phyloP scores from a whole-genome alignment of 257 asterid genomes.

The Salvia miltiorrhiza region DNA sequence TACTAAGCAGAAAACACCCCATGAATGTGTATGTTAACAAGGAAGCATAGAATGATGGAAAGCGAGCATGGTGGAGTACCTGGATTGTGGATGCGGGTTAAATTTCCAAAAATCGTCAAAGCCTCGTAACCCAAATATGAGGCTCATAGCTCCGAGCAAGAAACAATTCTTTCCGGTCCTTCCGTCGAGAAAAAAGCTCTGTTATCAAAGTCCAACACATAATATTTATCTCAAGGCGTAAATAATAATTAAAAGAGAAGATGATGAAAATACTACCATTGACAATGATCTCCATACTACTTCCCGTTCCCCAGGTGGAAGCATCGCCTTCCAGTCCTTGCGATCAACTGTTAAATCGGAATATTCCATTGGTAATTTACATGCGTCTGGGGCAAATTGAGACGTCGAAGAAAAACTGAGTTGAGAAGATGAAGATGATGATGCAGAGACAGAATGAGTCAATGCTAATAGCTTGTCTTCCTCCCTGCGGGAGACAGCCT shows the following conservation, averaged over 20 bases:
- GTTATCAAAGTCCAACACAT: background rate
- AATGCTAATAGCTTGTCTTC: background rate
- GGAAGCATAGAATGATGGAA: too few species aligned
- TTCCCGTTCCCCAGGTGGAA: background rate
- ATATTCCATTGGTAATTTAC: background rate
- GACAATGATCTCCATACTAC: background rate
- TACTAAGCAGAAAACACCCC: too few species aligned
- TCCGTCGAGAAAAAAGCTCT: background rate
- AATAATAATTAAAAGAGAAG: background rate
- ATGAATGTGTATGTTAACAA: too few species aligned
- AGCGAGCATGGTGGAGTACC: background rate
- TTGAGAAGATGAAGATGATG: background rate
- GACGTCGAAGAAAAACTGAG: background rate
- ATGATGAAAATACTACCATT: background rate
- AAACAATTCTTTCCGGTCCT: conserved; percentile 10
- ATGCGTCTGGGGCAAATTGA: background rate
- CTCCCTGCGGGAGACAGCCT: background rate
- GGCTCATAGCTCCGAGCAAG: background rate
- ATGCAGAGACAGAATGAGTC: background rate
- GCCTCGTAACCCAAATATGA: background rate
- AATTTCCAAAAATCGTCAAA: background rate
- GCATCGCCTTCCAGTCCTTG: background rate
- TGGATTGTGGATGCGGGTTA: background rate
- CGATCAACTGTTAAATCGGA: background rate
- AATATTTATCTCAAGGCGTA: background rate